Evolutionary conservation across 2,329 filamentous ascomycete genomes (phyloP), one percentile per base, ranked within the genome.

Genomic region (Fusarium sororula): DNA sequence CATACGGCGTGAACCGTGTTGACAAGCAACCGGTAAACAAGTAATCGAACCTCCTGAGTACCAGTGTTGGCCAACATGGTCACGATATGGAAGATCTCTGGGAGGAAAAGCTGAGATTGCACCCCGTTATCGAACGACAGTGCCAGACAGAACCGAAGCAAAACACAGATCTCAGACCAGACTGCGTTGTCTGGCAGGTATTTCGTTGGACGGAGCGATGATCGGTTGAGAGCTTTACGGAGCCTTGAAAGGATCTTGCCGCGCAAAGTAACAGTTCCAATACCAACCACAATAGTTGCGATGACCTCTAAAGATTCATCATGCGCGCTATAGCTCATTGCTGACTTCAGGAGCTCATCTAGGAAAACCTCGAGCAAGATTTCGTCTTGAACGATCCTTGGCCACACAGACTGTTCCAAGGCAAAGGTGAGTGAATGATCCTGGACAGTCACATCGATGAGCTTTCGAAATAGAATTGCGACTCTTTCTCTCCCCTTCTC

Each of bases 51-150:
- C 17, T 90, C 87, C 15, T 86, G 81, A 17, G 86, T 81, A 12
- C 91, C 91, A 4, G 89, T 92, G 75, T 92, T 92, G 41, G 90
- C 89, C 32, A 93, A 84, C 90, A 93, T 92, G 1, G 91, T 92
- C 66, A 92, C 90, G 55, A 93, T 85, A 80, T 93, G 91, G 78
- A 93, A 93, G 51, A 93, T 85, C 78, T 93, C 91, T 0, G 91
- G 91, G 11, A 93, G 82, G 74, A 90, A 93, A 50, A 92, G 84
- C 79, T 93, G 91, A 8, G 90, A 87, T 79, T 93, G 91, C 20
- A 91, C 87, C 28, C 90, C 89, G 72, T 88, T 91, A 79, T 92
- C 89, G 73, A 93, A 93, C 4, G 91, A 93, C 57, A 92, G 83
- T 4, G 90, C 88, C 20, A 92, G 83, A 69, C 90, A 92, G 72